Evolutionary conservation across 345 rosid genomes (phyloP), one percentile per base, ranked within the genome.

Genomic region (Boechera divaricarpa): DNA sequence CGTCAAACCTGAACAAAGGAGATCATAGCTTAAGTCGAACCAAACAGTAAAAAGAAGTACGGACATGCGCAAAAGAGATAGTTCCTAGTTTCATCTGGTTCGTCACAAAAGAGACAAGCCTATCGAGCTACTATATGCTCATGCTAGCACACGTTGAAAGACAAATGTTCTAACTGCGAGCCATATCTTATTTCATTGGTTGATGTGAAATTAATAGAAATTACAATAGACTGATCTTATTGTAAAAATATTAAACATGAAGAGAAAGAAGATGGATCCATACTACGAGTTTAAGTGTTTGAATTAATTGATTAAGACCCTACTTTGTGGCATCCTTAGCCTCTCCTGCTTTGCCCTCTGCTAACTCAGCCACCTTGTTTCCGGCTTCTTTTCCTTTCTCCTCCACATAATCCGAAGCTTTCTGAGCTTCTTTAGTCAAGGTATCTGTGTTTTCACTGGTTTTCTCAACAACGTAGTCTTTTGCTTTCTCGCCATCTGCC

Each of bases 311-410:
- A 56, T 56, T 31, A 55, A 55, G 18, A 45, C 49, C 16, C 49
- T 66, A 45, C 10, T 77, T 77, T n/a, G 70, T 70, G 10, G 80
- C 76, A 18, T 77, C 72, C 36, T 77, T 77, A 56, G 72, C 80
- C 18, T 77, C 80, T 63, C 71, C 80, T 18, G 76, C 52, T 54
- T 69, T 70, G 63, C 36, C 80, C 33, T 70, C 75, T 0, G 15
- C 66, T 5, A 77, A 63, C 16, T 70, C 76, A 28, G 80, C 75
- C 15, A 28, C 64, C 5, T 54, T 54, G 57, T 69, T 62, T 26
- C 52, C 75, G 5, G 66, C 80, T 28, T 77, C 80, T 49, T 36
- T 63, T 16, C 69, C 87, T 72, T 82, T 86, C 42, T 82, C 87
- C 9, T 69, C 33, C 4, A 77, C 69, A 10, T 71, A 61, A 12